Evolutionary conservation across 2,329 filamentous ascomycete genomes (phyloP), one percentile per base, ranked within the genome.

Genomic region (Clarireedia hainanense): DNA sequence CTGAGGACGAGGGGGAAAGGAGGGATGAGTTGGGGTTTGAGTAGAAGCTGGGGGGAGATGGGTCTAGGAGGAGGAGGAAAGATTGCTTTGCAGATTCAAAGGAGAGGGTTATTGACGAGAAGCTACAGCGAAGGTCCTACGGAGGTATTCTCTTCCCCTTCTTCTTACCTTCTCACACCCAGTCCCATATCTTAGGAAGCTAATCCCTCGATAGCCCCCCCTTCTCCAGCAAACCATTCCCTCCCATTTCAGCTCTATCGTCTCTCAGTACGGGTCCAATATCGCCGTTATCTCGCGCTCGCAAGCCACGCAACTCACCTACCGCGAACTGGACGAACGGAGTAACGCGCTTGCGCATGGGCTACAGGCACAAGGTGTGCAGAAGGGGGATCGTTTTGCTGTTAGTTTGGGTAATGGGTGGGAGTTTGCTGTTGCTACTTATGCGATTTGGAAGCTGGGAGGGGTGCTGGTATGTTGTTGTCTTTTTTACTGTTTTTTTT

Each of bases 361-460:
- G 0, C 74, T 96, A 15, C 73, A 79, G 24, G 80, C 80, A 0
- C 73, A 86, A 0, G 90, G 89, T 3, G 88, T 96, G 1, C 76
- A 74, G 58, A 95, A 91, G 66, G 91, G 90, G 5, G 86, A 95
- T 68, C 80, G 90, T 34, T 88, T 97, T 10, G 91, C 89, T 14
- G 83, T 96, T 26, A 92, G 86, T 58, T 74, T 96, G 51, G 92
- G 92, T 15, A 97, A 96, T 71, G 85, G 84, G 43, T 75, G 86
- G 63, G 91, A 96, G 70, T 92, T 89, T 69, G 89, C 89, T 3
- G 85, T 86, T 50, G 79, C 94, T 71, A 92, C 87, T 5, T 97
- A 97, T 72, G 91, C 91, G 0, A 71, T 94, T 54, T 96, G 92
- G 76, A 97, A 97, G 72, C 79, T 97, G 9, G 94, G 94, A n/a